phyloP scores from a whole-genome alignment of 805 yeast species.

The Yamadazyma sp. region DNA sequence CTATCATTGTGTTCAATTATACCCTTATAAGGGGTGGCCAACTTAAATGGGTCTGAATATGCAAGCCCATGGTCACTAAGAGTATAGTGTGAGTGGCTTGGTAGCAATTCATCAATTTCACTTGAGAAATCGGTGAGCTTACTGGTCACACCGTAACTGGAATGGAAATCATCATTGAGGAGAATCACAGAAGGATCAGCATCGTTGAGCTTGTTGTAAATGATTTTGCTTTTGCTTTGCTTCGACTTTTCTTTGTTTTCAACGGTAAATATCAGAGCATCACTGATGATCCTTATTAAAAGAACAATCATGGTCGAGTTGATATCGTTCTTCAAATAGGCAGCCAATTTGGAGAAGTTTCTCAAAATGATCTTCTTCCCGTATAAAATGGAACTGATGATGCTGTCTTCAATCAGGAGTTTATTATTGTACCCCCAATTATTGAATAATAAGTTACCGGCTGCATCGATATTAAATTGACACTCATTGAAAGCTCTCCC shows the following conservation, averaged over 20 bases:
- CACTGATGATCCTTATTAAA: constrained; percentile 37
- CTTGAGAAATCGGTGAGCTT: constrained; percentile 31
- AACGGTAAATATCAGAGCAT: constrained; percentile 32
- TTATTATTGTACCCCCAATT: constrained; percentile 21
- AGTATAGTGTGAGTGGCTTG: neutral
- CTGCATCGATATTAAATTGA: constrained; percentile 28
- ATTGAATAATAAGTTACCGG: constrained; percentile 30
- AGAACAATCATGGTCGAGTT: constrained; percentile 44
- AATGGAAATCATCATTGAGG: constrained; percentile 49
- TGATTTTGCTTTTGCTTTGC: constrained; percentile 21
- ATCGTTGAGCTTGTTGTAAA: constrained; percentile 22
- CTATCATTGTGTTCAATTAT: constrained; percentile 20
- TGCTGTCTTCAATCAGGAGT: constrained; percentile 24
- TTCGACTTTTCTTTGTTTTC: constrained; percentile 18
- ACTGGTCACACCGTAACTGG: constrained; percentile 55
- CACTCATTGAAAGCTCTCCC: constrained; percentile 27
- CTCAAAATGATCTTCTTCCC: constrained; percentile 38
- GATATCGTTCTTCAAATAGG: constrained; percentile 35
- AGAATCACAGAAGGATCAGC: constrained; percentile 24
- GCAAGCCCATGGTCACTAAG: constrained; percentile 13
- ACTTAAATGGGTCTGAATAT: constrained; percentile 16
- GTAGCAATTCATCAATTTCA: constrained; percentile 25
- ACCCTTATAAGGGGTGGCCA: constrained; percentile 7
- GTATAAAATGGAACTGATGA: constrained; percentile 35
- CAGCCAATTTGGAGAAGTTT: constrained; percentile 34